Percentiles rank a stretch among this genome's conserved stretches.
Evolutionary conservation across 768 basidiomycete species (phyloP).

Genomic region (Daedaleopsis nitida): DNA sequence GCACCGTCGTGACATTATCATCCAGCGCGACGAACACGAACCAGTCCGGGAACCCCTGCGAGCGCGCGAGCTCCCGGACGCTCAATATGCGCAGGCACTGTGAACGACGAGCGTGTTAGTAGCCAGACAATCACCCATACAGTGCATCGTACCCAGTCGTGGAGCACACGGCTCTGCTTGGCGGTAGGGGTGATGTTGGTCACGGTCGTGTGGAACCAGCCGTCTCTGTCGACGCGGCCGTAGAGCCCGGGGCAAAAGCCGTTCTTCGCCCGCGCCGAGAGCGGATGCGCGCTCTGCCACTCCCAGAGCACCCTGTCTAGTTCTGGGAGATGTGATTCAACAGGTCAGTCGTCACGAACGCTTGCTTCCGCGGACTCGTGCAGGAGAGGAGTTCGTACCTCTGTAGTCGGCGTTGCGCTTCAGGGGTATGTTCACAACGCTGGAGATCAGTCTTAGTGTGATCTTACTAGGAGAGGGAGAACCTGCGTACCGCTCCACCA

Average conservation of each 20-base stretch:
- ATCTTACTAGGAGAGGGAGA: not conserved
- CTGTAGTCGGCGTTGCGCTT: conserved; percentile 63
- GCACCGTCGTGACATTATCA: conserved; percentile 60
- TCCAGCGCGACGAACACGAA: conserved; percentile 61
- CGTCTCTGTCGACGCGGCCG: conserved; percentile 57
- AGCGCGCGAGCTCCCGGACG: conserved; percentile 75
- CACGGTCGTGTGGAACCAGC: conserved; percentile 71
- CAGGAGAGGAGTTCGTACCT: conserved; percentile 46
- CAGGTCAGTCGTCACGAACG: not conserved
- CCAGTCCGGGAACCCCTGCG: conserved; percentile 80
- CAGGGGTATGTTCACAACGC: conserved; percentile 64
- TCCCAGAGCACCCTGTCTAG: conserved; percentile 31
- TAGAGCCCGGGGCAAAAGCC: conserved; percentile 56
- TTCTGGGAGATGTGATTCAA: not conserved
- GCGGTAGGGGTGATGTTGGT: conserved; percentile 80
- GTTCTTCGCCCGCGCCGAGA: conserved; percentile 53
- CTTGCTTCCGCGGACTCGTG: not conserved
- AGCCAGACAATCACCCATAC: too few relatives aligned
- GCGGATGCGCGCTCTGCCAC: conserved; percentile 63
- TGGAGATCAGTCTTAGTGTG: conserved; percentile 28
- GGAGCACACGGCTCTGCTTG: conserved; percentile 76
- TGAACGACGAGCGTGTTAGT: not conserved
- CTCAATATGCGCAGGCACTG: conserved; percentile 74
- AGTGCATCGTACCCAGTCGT: conserved; percentile 48
- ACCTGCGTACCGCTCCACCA: conserved; percentile 58